These are phyloP conservation scores for Favolaschia claudopus DNA, from an alignment of 768 basidiomycete species.

Conservation along the genomic window DNA sequence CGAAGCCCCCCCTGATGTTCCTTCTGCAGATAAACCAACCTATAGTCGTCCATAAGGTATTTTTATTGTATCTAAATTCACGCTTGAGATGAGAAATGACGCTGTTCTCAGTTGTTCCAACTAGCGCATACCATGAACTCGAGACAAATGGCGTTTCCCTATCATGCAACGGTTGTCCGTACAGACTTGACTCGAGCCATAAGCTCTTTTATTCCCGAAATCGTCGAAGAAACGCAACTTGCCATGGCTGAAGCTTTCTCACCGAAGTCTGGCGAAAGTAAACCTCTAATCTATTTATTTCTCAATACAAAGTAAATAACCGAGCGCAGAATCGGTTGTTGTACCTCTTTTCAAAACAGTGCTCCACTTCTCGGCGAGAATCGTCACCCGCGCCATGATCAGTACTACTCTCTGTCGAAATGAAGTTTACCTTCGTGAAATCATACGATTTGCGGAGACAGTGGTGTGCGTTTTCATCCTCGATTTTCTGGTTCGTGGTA, in stretches of 20 bases:
- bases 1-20: no score
- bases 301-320: slow-evolving; percentile 8
- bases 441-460: no score
- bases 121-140: slow-evolving; percentile 17
- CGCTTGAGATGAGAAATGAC: not conserved
- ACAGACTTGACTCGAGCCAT: slow-evolving; percentile 26
- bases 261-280: no score
- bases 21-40: slow-evolving; percentile 16
- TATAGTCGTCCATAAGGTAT: slow-evolving; percentile 9
- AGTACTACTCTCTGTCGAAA: slow-evolving; percentile 27
- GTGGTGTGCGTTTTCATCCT: no score
- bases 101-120: no score
- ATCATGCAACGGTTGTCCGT: slow-evolving; percentile 19
- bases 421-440: slow-evolving; percentile 21
- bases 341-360: slow-evolving; percentile 21
- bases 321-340: not conserved
- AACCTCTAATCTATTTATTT: not conserved
- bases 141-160: slow-evolving; percentile 20
- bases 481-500: no score
- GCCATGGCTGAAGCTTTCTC: slow-evolving; percentile 22
- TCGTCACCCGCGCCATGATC: slow-evolving; percentile 30
- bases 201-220: slow-evolving; percentile 18
- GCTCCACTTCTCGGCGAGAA: slow-evolving; percentile 20
- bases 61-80: not conserved
- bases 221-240: slow-evolving; percentile 22